Conservation (phyloP, 257 asterid species). For the Dorcoceras hygrometricum region DNA sequence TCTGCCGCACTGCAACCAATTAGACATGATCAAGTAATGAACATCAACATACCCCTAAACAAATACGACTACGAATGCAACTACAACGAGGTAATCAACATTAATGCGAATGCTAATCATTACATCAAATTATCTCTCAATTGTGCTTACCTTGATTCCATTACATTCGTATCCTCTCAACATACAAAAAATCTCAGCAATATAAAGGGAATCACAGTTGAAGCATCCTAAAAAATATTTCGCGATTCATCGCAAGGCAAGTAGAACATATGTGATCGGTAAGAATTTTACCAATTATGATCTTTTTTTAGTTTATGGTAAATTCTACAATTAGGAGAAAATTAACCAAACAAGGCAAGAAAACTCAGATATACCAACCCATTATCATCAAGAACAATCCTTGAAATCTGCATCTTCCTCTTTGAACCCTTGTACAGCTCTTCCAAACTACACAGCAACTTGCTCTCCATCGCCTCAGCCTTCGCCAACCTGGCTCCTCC, state of each 20-base stretch:
- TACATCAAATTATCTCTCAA: too few relatives aligned
- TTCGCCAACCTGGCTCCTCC: conserved; percentile 48
- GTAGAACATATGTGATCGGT: not conserved
- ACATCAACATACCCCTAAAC: not conserved
- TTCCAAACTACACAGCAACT: conserved; percentile 84
- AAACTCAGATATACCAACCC: conserved; percentile 46
- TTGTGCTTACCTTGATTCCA: not conserved
- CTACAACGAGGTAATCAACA: too few relatives aligned
- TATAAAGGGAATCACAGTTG: not conserved
- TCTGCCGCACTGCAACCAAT: not conserved
- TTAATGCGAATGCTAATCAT: too few relatives aligned
- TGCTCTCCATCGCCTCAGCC: conserved; percentile 76
- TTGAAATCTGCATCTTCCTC: conserved; percentile 90
- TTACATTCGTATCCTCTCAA: not conserved
- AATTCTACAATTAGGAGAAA: not conserved
- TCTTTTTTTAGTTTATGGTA: not conserved
- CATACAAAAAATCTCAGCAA: not conserved
- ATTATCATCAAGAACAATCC: conserved; percentile 69
- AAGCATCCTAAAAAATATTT: not conserved
- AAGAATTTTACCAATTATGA: not conserved
- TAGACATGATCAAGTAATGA: not conserved
- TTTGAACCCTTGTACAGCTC: conserved; percentile 86
- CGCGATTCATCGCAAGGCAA: not conserved
- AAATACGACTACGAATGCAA: too few relatives aligned
- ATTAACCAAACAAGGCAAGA: not conserved